A percentile compares a stretch with the other conserved stretches of the same genome.
phyloP scores from a whole-genome alignment of 2,329 filamentous ascomycete species.

The Claviceps spartinae region DNA sequence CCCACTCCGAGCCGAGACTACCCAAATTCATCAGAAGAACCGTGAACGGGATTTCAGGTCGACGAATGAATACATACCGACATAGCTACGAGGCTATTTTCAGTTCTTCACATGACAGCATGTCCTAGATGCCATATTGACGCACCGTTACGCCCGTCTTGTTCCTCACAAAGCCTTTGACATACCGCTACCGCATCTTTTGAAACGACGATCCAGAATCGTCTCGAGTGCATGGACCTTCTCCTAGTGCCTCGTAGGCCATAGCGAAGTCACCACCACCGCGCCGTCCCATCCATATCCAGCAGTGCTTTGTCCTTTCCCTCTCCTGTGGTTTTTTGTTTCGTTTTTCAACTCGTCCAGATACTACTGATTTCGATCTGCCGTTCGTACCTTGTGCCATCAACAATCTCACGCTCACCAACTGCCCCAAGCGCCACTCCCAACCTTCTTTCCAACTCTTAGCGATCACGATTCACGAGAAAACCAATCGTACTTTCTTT shows the following conservation, averaged over 20 bases:
- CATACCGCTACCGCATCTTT: background rate
- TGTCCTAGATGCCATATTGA: background rate
- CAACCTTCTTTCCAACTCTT: no score
- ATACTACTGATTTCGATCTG: no score
- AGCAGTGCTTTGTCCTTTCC: background rate
- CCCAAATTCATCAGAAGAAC: no score
- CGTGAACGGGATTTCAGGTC: no score
- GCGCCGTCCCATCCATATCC: background rate
- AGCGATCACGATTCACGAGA: no score
- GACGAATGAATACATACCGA: no score
- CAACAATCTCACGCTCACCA: no score
- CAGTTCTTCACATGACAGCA: background rate
- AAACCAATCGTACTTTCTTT: no score
- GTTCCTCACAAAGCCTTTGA: background rate
- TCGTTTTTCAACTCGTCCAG: background rate
- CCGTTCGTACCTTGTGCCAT: no score
- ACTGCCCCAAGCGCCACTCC: no score
- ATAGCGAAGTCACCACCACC: background rate
- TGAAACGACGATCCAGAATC: conserved; percentile 9
- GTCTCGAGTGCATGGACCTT: conserved; percentile 5
- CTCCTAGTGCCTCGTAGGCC: background rate
- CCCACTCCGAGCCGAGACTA: no score
- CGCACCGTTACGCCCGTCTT: background rate
- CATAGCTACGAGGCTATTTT: no score
- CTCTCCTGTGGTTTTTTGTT: background rate